Evolutionary conservation across 441 rosid genomes (phyloP).

Genomic region (Populus hybrid): DNA sequence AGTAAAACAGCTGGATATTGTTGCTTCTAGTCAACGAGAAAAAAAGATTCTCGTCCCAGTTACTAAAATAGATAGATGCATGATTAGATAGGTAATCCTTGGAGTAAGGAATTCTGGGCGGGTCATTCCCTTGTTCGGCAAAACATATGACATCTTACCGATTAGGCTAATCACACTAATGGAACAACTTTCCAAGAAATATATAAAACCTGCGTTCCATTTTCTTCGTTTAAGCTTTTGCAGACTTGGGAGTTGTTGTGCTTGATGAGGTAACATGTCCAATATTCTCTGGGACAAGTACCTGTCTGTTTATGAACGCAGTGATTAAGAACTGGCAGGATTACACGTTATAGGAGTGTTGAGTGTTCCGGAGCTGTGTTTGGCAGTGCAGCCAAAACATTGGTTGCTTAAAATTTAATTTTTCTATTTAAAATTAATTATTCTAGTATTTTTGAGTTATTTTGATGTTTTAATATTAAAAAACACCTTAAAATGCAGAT

Average conservation of each 20-base stretch:
- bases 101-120: background rate
- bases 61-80: background rate
- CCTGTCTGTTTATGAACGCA: background rate
- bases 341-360: background rate
- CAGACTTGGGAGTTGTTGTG: background rate
- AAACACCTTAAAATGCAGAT: no score
- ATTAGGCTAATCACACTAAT: background rate
- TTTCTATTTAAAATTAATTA: no score
- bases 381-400: no score
- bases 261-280: background rate
- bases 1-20: background rate
- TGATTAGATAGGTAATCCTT: background rate
- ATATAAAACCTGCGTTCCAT: background rate
- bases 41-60: background rate
- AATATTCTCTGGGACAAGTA: background rate
- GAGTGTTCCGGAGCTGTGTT: no score
- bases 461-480: no score
- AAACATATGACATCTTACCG: background rate
- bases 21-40: background rate
- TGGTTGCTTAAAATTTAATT: no score
- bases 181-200: background rate
- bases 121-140: background rate
- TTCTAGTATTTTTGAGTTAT: no score
- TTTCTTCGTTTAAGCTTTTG: slow-evolving; percentile 2
- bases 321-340: background rate